Base-by-base conservation (phyloP, 1,139 yeast species). In the Candida albicans region DNA sequence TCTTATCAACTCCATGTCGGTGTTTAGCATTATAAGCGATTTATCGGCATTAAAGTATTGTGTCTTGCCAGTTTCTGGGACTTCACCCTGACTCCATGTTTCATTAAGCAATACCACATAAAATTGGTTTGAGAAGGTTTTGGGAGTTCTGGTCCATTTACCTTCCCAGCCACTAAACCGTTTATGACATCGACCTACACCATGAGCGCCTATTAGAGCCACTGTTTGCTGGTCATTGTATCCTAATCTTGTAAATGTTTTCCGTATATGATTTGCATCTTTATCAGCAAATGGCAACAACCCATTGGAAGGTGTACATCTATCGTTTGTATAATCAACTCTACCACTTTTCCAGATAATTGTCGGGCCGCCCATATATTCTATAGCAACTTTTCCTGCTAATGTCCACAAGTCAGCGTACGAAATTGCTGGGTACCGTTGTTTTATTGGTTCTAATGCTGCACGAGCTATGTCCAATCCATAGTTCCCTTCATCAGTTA, bases 381-480 rank as follows among this genome's bases (percentile, higher is more conserved):
- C 83, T 40, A 82, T 57, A 8, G 87, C 84, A 7, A 75, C 76
- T 29, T 70, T 80, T 1, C 87, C 87, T 3, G 82, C 86, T 34
- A 81, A 65, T 1, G 87, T 82, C 80, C 86, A 83, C 41, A 82
- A 66, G 57, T 83, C 89, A 1, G 87, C 80, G 58, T 79, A 82
- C 1, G 82, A 62, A 38, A 83, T 77, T 77, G 81, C 71, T 2
- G 84, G 83, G 56, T 70, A 81, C 52, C 71, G 67, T 46, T 64
- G 68, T 57, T 82, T 82, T 37, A 83, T 63, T 15, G 82, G 80
- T 57, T 82, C 85, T 29, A 83, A 60, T 40, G 76, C 78, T 24
- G 68, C 57, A 40, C 84, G 70, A 1, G 87, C 86, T 35, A 73
- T 57, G 50, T 79, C 81, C 30, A 82, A 62, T 0, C 88, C 88